These are phyloP conservation scores for Apophysomyces variabilis DNA, from an alignment of 371 early-diverging fungal genomes.

Conservation along the genomic window DNA sequence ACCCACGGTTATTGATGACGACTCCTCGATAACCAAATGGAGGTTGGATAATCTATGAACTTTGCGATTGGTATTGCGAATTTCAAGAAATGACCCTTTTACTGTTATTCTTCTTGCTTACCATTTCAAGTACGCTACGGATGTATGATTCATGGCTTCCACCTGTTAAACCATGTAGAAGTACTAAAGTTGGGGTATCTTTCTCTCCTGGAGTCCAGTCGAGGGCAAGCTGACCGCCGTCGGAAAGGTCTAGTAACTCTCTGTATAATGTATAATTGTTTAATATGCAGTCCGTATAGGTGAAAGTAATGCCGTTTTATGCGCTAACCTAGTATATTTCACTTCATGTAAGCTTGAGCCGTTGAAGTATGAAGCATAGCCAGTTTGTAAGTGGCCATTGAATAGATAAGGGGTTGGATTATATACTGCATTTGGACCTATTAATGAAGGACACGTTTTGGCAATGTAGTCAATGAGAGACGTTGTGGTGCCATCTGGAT, in stretches of 20 bases:
- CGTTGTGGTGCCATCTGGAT: background rate
- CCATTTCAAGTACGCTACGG: constrained; percentile 67
- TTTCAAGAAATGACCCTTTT: too few relatives aligned
- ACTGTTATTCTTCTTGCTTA: constrained; percentile 27
- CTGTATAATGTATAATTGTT: constrained; percentile 35
- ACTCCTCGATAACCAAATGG: constrained; percentile 74
- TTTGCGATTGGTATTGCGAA: background rate
- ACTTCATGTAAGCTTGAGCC: constrained; percentile 42
- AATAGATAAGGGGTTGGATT: constrained; percentile 61
- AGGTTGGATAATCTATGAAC: constrained; percentile 37
- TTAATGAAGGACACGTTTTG: constrained; percentile 46
- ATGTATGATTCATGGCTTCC: constrained; percentile 90
- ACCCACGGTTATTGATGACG: constrained; percentile 90
- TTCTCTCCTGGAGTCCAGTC: constrained; percentile 79
- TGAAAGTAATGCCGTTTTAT: background rate
- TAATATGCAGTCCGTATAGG: background rate
- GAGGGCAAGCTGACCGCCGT: constrained; percentile 86
- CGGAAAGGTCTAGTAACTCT: constrained; percentile 69
- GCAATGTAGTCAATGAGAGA: constrained; percentile 39
- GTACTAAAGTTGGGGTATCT: constrained; percentile 72
- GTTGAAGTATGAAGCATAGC: constrained; percentile 60
- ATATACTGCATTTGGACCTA: constrained; percentile 46
- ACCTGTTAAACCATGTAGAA: constrained; percentile 91
- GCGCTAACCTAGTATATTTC: constrained; percentile 55
- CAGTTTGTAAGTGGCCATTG: constrained; percentile 68